Conservation (phyloP, 768 basidiomycete species). For the Suillus fuscotomentosus region DNA sequence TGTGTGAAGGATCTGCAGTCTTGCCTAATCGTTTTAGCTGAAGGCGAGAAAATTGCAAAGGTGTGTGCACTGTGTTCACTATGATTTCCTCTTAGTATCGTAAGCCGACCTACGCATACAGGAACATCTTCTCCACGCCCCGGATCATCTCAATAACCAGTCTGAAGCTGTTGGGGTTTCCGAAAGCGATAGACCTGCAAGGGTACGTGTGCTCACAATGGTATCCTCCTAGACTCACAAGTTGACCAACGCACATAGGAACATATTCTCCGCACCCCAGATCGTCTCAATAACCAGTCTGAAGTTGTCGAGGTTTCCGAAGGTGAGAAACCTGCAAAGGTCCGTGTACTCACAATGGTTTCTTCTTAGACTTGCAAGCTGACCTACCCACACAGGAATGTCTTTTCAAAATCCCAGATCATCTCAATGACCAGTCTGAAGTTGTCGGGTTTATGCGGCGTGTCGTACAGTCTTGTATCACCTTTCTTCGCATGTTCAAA, state of each 20-base stretch:
- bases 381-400: background rate
- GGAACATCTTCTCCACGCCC: background rate
- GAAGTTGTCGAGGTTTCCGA: background rate
- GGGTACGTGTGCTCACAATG: background rate
- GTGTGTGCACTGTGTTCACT: background rate
- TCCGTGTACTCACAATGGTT: background rate
- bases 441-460: background rate
- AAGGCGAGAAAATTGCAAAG: background rate
- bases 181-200: background rate
- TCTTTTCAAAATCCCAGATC: background rate
- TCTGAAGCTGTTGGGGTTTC: background rate
- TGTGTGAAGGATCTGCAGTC: background rate
- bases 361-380: background rate
- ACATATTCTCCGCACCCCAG: background rate
- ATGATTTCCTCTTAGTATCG: background rate
- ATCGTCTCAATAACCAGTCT: background rate
- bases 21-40: background rate
- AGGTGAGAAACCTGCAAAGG: background rate
- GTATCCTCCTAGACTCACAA: background rate
- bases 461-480: background rate
- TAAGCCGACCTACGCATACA: background rate
- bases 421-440: background rate
- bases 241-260: background rate
- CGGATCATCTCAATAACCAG: background rate
- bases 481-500: background rate